Evolutionary conservation across 2,329 filamentous ascomycete genomes (phyloP), one percentile per base, ranked within the genome.

Genomic region (Pochonia chlamydosporia): DNA sequence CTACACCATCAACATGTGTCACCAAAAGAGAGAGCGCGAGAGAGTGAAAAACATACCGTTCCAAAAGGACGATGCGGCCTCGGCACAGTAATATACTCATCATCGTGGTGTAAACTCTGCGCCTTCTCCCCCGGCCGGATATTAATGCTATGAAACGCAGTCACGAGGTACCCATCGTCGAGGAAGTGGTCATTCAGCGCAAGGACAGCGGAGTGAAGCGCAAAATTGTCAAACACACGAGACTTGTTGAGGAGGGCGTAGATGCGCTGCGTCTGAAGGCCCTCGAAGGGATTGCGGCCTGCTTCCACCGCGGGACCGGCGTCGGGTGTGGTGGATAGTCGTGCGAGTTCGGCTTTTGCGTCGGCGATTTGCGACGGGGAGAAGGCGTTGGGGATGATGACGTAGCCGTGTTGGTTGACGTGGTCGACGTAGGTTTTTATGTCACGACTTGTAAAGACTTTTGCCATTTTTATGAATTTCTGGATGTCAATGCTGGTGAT

Each of bases 121-220:
- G 60, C 53, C 23, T 56, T 56, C 54, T 67, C 65, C n/a, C 64
- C 63, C 1, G 66, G 64, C 40, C 65, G 60, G 49, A 70, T 69
- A 40, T 59, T 59, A 18, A 70, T 68, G 46, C 61, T 67, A 44
- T 68, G 64, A 26, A 66, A 60, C 6, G 61, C 58, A 35, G 58
- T 63, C 16, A 69, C 43, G 18, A 63, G 54, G 40, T 63, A 69
- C 0, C 64, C 65, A 14, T 58, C 55, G 42, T 66, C 65, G n/a
- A 71, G 56, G 48, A 69, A 69, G 48, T 63, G 62, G 24, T 68
- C 61, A 46, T 70, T 70, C 37, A 71, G 56, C 1, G 65, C 62
- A 18, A 69, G 54, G 4, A 70, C 61, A 18, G 59, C 54, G 8
- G 60, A 59, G 5, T 68, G 56, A 1, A 64, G 48, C 25, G 53